Evolutionary conservation across 495 filamentous ascomycete species (phyloP).

Genomic region (Xylaria grammica): DNA sequence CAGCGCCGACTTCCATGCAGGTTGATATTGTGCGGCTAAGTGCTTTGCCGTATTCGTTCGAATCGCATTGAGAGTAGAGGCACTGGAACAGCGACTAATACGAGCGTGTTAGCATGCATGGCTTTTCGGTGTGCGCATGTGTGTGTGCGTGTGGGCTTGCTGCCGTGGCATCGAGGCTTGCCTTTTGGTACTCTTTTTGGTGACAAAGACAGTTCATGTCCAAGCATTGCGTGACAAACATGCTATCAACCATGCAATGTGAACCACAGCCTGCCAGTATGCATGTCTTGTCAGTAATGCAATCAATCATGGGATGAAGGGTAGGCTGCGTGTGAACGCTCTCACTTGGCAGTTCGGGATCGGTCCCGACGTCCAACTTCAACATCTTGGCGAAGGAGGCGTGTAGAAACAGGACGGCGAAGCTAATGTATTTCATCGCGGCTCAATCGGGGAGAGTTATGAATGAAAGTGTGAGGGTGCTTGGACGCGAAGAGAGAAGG

Average conservation of each 20-base stretch:
- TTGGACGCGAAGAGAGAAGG: neutral
- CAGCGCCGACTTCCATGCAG: conserved; percentile 34
- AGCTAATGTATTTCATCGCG: conserved; percentile 26
- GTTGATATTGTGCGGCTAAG: conserved; percentile 34
- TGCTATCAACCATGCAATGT: conserved; percentile 37
- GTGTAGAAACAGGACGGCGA: conserved; percentile 23
- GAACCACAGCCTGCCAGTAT: conserved; percentile 28
- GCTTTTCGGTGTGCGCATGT: neutral
- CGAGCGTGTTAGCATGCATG: neutral
- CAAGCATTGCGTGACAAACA: conserved; percentile 38
- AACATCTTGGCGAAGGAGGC: conserved; percentile 24
- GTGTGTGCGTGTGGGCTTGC: too few species aligned
- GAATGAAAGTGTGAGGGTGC: neutral
- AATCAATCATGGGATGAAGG: neutral
- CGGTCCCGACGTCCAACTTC: conserved; percentile 26
- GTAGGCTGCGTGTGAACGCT: neutral
- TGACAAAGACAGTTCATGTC: conserved; percentile 37
- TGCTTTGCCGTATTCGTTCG: conserved; percentile 32
- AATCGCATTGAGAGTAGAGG: conserved; percentile 38
- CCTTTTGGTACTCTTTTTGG: conserved; percentile 37
- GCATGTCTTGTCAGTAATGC: conserved; percentile 2
- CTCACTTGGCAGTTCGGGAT: conserved; percentile 30
- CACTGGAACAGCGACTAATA: conserved; percentile 36
- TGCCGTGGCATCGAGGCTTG: neutral
- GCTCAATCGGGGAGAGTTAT: neutral